Conservation (phyloP, 2,329 filamentous ascomycete species). For the Tympanopsis confertula region DNA sequence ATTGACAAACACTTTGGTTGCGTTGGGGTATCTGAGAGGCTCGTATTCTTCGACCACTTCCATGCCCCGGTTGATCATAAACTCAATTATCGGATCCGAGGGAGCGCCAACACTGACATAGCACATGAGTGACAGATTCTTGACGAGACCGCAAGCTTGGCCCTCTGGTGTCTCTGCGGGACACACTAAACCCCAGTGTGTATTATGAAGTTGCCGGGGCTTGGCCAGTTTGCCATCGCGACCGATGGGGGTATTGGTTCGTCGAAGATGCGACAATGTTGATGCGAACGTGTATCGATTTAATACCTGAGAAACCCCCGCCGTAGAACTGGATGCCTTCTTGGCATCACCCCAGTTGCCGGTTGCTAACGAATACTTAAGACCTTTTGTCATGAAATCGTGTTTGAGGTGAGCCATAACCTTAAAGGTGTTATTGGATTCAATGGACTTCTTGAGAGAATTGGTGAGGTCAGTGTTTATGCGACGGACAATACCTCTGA, state of each 20-base stretch:
- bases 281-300: constrained; percentile 97
- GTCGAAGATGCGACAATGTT: constrained; percentile 86
- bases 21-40: constrained; percentile 71
- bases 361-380: constrained; percentile 94
- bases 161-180: constrained; percentile 96
- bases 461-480: constrained; percentile 83
- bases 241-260: constrained; percentile 94
- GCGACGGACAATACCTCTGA: constrained; percentile 81
- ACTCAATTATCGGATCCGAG: constrained; percentile 79
- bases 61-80: constrained; percentile 93
- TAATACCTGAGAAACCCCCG: constrained; percentile 93
- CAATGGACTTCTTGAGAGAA: constrained; percentile 84
- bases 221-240: constrained; percentile 97
- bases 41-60: constrained; percentile 94
- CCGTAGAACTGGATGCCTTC: constrained; percentile 88
- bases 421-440: constrained; percentile 80
- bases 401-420: constrained; percentile 83
- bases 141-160: constrained; percentile 94
- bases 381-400: constrained; percentile 78
- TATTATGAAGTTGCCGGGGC: constrained; percentile 93
- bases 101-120: constrained; percentile 93
- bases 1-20: constrained; percentile 96
- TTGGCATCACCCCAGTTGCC: constrained; percentile 99
- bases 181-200: constrained; percentile 95
- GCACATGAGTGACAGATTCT: constrained; percentile 96